phyloP scores from a whole-genome alignment of 192 early-diverging fungal species.

The Oehlia diaphana region DNA sequence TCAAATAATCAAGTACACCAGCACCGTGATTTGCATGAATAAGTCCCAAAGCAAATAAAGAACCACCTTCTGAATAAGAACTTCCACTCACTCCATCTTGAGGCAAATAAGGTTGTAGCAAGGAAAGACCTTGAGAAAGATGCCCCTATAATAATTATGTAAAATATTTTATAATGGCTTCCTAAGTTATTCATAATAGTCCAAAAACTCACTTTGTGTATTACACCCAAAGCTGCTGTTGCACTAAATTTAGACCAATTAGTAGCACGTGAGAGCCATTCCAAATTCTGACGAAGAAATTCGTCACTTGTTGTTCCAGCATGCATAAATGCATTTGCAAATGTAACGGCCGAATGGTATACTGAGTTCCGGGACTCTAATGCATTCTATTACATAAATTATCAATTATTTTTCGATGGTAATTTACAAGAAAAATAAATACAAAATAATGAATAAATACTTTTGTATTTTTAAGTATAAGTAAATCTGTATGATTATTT shows the following conservation, averaged over 20 bases:
- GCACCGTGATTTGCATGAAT: constrained; percentile 95
- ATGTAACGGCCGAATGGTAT: constrained; percentile 92
- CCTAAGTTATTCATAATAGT: background rate
- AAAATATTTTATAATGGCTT: background rate
- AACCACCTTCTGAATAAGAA: constrained; percentile 95
- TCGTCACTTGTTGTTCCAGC: constrained; percentile 98
- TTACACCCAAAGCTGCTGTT: constrained; percentile 95
- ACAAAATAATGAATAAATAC: constrained; percentile 29
- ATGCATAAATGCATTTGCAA: constrained; percentile 98
- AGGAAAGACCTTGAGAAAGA: constrained; percentile 72
- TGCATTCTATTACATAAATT: constrained; percentile 56
- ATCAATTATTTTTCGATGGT: background rate
- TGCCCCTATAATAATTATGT: constrained; percentile 64
- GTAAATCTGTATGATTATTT: constrained; percentile 95
- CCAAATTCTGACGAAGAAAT: constrained; percentile 94
- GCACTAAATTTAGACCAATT: constrained; percentile 99
- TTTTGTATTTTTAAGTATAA: constrained; percentile 93
- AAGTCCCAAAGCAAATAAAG: constrained; percentile 95
- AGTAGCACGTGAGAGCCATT: constrained; percentile 95
- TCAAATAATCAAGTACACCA: constrained; percentile 79
- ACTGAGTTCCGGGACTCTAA: constrained; percentile 90
- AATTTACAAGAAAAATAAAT: background rate
- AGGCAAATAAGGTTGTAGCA: constrained; percentile 94
- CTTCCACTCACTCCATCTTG: constrained; percentile 84
- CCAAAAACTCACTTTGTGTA: constrained; percentile 70